Percentiles rank a stretch among this genome's conserved stretches.
phyloP scores from a whole-genome alignment of 1,284 basidiomycete species.

The Puccinia triticina region DNA sequence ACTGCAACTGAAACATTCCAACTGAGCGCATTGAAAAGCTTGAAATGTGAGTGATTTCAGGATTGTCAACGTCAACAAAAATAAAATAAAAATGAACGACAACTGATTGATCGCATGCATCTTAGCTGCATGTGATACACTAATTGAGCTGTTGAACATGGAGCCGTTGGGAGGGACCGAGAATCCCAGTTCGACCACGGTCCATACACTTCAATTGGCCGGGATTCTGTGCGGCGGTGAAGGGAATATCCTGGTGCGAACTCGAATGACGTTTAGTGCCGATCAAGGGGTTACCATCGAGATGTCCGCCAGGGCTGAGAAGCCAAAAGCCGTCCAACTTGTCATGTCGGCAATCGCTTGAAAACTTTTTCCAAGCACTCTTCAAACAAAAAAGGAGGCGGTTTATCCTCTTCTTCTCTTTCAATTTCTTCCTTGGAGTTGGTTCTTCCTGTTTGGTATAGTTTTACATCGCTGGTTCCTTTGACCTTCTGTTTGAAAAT shows the following conservation, averaged over 20 bases:
- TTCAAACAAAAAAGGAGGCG: background rate
- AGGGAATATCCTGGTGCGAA: slow-evolving; percentile 88
- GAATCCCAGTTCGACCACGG: slow-evolving; percentile 74
- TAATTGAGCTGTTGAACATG: slow-evolving; percentile 94
- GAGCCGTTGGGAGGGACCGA: slow-evolving; percentile 90
- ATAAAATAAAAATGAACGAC: background rate
- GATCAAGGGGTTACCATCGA: slow-evolving; percentile 95
- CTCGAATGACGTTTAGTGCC: slow-evolving; percentile 90
- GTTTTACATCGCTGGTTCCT: too few relatives aligned
- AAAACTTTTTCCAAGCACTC: background rate
- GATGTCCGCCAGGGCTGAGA: slow-evolving; percentile 87
- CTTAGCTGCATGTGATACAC: slow-evolving; percentile 84
- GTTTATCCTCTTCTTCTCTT: background rate
- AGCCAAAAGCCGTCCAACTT: slow-evolving; percentile 79
- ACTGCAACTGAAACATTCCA: slow-evolving; percentile 90
- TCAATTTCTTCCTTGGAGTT: background rate
- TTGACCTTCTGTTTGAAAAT: too few relatives aligned
- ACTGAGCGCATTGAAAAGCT: slow-evolving; percentile 85
- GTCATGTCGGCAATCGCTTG: slow-evolving; percentile 80
- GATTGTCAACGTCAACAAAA: slow-evolving; percentile 51
- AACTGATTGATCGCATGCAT: slow-evolving; percentile 52
- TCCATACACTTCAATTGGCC: slow-evolving; percentile 91
- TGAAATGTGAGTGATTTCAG: slow-evolving; percentile 72
- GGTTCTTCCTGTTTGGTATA: background rate
- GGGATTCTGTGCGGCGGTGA: slow-evolving; percentile 73